These are phyloP conservation scores for Aspergillus egyptiacus DNA, from an alignment of 495 filamentous ascomycete species.

Conservation along the genomic window DNA sequence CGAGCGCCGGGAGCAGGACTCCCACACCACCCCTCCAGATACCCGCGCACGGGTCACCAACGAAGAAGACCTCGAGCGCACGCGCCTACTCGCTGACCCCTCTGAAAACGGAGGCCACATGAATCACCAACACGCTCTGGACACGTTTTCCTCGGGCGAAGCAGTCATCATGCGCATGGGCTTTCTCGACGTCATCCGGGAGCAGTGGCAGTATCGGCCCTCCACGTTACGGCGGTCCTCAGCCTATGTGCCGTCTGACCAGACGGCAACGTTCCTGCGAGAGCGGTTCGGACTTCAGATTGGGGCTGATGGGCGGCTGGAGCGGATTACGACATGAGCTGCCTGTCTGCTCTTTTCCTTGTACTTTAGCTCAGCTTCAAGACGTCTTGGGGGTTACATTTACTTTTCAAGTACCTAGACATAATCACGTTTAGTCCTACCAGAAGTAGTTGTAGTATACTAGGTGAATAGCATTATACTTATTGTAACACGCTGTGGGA, in stretches of 20 bases:
- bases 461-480: background rate
- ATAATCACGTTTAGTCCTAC: background rate
- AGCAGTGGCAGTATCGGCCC: conserved; percentile 50
- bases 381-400: background rate
- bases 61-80: conserved; percentile 40
- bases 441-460: background rate
- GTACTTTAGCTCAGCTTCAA: background rate
- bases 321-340: conserved; percentile 23
- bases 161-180: conserved; percentile 64
- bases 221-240: conserved; percentile 21
- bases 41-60: conserved; percentile 13
- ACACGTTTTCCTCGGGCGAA: conserved; percentile 61
- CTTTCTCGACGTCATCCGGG: conserved; percentile 57
- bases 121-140: conserved; percentile 44
- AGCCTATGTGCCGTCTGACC: conserved; percentile 29
- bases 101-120: conserved; percentile 25
- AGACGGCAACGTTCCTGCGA: conserved; percentile 40
- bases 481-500: conserved; percentile 11
- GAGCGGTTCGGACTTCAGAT: conserved; percentile 40
- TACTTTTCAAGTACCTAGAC: too few species aligned
- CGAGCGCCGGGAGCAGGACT: conserved; percentile 20
- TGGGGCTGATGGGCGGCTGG: conserved; percentile 35
- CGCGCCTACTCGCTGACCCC: conserved; percentile 41
- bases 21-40: background rate
- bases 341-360: conserved; percentile 13